Evolutionary conservation across 257 asterid genomes (phyloP).

Genomic region (Nicotiana knightiana): DNA sequence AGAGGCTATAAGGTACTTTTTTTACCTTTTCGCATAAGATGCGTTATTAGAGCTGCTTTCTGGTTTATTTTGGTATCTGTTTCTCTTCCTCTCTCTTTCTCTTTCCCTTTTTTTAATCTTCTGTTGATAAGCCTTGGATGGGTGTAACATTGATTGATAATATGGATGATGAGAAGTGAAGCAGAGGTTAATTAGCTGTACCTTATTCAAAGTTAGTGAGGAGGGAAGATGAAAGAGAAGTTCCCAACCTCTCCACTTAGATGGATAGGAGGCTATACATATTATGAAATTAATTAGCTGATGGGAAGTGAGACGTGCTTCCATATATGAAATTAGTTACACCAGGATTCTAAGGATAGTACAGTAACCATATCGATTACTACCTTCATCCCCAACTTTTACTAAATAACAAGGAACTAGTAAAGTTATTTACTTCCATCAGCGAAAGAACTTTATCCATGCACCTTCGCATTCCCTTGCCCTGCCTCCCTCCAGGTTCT

Average conservation of each 20-base stretch:
- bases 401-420: background rate
- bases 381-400: background rate
- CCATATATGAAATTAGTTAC: background rate
- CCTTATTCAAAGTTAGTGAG: background rate
- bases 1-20: constrained; percentile 47
- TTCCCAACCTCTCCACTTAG: background rate
- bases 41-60: background rate
- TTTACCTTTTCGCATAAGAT: background rate
- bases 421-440: background rate
- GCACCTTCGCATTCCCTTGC: background rate
- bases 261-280: background rate
- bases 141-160: background rate
- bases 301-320: background rate
- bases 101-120: background rate
- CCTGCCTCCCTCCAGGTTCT: background rate
- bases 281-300: background rate
- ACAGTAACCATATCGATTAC: background rate
- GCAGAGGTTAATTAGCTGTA: background rate
- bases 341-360: background rate
- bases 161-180: background rate
- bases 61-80: background rate
- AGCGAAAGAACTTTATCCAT: background rate
- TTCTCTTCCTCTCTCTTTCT: background rate
- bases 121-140: background rate
- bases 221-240: background rate